Evolutionary conservation across 352 stramenopile species (phyloP), one percentile per base, ranked within the genome.

Genomic region (Phytophthora colocasiae): DNA sequence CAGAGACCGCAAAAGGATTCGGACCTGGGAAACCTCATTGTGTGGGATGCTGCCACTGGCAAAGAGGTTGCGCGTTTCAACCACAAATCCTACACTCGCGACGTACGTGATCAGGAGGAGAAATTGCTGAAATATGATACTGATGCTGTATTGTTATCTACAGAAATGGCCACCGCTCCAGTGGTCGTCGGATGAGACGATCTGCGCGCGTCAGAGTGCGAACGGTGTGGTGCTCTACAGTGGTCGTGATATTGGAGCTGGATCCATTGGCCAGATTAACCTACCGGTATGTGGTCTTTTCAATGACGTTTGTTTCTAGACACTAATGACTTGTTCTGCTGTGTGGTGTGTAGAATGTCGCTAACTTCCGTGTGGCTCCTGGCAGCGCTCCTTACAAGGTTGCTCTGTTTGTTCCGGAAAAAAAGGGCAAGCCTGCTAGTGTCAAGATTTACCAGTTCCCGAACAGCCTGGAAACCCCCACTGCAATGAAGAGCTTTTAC

Each of bases 131-230:
- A n/a, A 24, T 10, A 12, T 44, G 22, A 17, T 32, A 11, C 59
- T 73, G 50, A 67, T 31, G 14, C 10, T 29, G 9, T 57, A 24
- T 1, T 24, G 47, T 22, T 63, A 17, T 11, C 26, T 38, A 32
- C 50, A 96, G 87, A 85, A 88, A 65, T 98, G 92, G 92, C 92
- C 92, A 15, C 92, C 86, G 51, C 71, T 98, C 17, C 86, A 97
- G 63, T 98, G 92, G 92, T 97, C 83, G 34, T 85, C 81, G 29
- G 90, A 98, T 54, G 92, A 98, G 72, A 83, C 77, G 11, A 95
- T 96, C 44, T 93, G 87, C 41, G 88, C 73, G 2, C 88, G 88
- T 39, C 82, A 91, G 68, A 93, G 83, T 32, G 76, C 71, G 3
- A 93, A 91, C 56, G 84, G 85, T 11, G 85, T 96, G 14, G 76